Evolutionary conservation across 352 stramenopile genomes (phyloP), one percentile per base, ranked within the genome.

Genomic region (Phytophthora chlamydospora): DNA sequence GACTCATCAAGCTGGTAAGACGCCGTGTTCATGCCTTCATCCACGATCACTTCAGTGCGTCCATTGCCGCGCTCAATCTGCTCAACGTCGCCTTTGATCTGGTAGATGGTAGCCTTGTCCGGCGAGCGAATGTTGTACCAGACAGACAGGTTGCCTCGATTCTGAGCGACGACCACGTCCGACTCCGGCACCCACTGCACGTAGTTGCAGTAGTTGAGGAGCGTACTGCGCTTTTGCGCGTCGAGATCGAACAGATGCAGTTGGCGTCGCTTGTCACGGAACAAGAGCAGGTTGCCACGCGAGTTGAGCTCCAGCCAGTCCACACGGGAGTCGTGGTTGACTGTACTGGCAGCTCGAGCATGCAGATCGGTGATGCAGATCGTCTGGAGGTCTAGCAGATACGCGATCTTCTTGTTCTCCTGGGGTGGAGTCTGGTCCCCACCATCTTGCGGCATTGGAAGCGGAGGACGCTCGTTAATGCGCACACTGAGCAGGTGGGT

Each of bases 111-210:
- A 6, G 96, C 87, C 70, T 98, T 97, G 59, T 98, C 93, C 0
- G 93, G 91, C 4, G 88, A 79, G 38, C 88, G 86, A 48, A 98
- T 98, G 58, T 98, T 98, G 83, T 98, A 98, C 95, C 95, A 98
- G 19, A 98, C 91, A 29, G 89, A 98, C 7, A 98, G 56, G 43
- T 91, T 97, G 9, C 68, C 75, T 17, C 93, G 86, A 63, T 96
- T 98, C 62, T 98, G 95, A 6, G 95, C 93, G 7, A 98, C 95
- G 2, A 98, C 91, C 7, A 98, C 95, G 59, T 98, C 93, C 50
- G 84, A 97, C 31, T 96, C 86, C n/a, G 95, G 95, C 8, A 98
- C 95, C 95, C 95, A 98, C 71, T 98, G 93, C 38, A 98, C 95
- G 66, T 98, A 98, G 60, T 92, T 98, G 76, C 92, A 98, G 73